phyloP scores from a whole-genome alignment of 2,329 filamentous ascomycete genomes.

The Stagonosporopsis chrysanthemi region DNA sequence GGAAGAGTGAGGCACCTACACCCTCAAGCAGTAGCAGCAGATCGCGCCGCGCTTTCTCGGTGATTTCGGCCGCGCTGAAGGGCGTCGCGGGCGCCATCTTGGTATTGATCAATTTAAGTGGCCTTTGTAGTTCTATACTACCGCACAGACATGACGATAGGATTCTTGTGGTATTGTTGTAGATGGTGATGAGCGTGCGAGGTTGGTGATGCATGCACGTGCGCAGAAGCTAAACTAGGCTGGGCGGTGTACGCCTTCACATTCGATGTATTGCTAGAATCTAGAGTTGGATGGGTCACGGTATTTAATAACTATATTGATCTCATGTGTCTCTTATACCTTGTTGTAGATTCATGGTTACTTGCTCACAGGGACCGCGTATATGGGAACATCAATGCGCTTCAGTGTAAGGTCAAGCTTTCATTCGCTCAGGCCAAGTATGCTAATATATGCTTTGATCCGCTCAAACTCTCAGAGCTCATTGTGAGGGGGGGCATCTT shows the following conservation, averaged over 20 bases:
- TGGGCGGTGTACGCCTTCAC: constrained; percentile 10
- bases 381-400: neutral
- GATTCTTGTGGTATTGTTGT: neutral
- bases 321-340: too few species aligned
- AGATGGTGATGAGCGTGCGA: constrained; percentile 9
- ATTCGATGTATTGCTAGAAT: neutral
- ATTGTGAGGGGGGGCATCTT: constrained; percentile 30
- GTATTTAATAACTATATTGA: too few species aligned
- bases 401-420: neutral
- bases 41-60: constrained; percentile 84
- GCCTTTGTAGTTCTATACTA: neutral
- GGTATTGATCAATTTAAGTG: neutral
- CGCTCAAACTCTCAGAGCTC: constrained; percentile 29
- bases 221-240: constrained; percentile 14
- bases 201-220: constrained; percentile 19
- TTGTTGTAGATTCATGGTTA: neutral
- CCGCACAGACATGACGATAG: constrained; percentile 9
- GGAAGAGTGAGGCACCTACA: constrained; percentile 73
- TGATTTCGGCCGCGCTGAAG: constrained; percentile 79
- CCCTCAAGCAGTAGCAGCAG: constrained; percentile 90
- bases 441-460: neutral
- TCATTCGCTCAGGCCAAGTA: constrained; percentile 2
- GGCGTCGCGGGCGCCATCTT: constrained; percentile 72
- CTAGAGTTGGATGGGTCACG: neutral
- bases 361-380: neutral